Evolutionary conservation across 2,329 filamentous ascomycete genomes (phyloP).

Genomic region (Pestalotiopsis sp.): DNA sequence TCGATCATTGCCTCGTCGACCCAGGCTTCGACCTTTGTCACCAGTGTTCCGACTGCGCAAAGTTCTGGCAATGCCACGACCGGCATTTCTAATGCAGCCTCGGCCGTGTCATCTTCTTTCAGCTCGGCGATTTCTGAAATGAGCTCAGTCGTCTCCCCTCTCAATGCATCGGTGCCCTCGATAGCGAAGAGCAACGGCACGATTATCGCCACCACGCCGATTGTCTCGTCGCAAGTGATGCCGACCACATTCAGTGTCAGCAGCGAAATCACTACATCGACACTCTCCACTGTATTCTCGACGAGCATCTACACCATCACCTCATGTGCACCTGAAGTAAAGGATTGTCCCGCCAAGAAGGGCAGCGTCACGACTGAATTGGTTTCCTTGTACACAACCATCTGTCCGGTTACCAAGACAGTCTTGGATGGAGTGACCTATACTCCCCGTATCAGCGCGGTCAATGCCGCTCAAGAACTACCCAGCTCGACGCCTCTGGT

Average conservation of each 20-base stretch:
- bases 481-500: conserved; percentile 13
- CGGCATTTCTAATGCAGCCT: conserved; percentile 13
- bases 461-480: conserved; percentile 5
- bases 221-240: conserved; percentile 17
- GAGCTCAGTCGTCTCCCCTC: conserved; percentile 16
- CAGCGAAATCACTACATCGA: conserved; percentile 26
- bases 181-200: background rate
- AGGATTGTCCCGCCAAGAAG: conserved; percentile 24
- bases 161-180: conserved; percentile 13
- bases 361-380: conserved; percentile 30
- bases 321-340: conserved; percentile 25
- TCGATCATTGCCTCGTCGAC: background rate
- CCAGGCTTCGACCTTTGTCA: background rate
- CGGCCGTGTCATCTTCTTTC: conserved; percentile 12
- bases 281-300: conserved; percentile 30
- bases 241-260: conserved; percentile 29
- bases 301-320: conserved; percentile 29
- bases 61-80: conserved; percentile 2
- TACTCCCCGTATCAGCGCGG: background rate
- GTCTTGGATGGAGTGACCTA: conserved; percentile 13
- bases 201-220: background rate
- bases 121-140: conserved; percentile 14
- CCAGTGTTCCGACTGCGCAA: background rate
- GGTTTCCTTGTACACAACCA: conserved; percentile 29
- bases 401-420: conserved; percentile 24